Evolutionary conservation across 176 grass and related monocot species (phyloP), one percentile per base, ranked within the genome.

Genomic region (Aegilops speltoides): DNA sequence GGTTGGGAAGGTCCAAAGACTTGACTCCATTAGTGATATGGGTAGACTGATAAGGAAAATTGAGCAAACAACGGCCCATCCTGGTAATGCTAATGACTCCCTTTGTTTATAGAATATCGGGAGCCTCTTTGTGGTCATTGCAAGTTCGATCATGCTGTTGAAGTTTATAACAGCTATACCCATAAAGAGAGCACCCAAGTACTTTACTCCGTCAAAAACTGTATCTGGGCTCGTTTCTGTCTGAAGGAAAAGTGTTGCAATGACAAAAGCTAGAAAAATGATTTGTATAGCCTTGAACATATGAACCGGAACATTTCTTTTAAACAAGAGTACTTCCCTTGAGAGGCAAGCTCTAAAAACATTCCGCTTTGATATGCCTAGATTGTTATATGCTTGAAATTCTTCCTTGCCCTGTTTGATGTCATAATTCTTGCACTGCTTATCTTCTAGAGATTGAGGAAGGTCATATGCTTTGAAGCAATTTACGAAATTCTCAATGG

Each of bases 271-370:
- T 17, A 98, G 64, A 60, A 98, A 70, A 71, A 69, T 71, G 37
- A 98, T 91, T 62, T 98, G 95, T 79, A 98, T 87, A 67, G 65
- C 83, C 86, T 95, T 98, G 93, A 98, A 98, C 78, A 98, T 90
- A 41, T 98, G 95, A 60, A 98, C 56, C 1, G 90, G 87, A 25
- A 77, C 90, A 57, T 98, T 98, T 80, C 95, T 85, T 76, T 93
- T 98, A 24, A 95, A 63, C 3, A 95, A 86, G 70, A 98, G 82
- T 29, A 90, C 54, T 82, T 98, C 93, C 81, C 93, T 94, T 80
- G 93, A 89, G 68, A 97, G 84, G 75, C 95, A 95, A 83, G 91
- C 87, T 76, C 84, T 95, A 83, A 98, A 98, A 88, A 95, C 82
- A 57, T 91, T 79, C 90, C 88, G 87, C 65, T 85, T 91, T 79